Evolutionary conservation across 306 rosid species (phyloP).

Genomic region (Vigna hirtella): DNA sequence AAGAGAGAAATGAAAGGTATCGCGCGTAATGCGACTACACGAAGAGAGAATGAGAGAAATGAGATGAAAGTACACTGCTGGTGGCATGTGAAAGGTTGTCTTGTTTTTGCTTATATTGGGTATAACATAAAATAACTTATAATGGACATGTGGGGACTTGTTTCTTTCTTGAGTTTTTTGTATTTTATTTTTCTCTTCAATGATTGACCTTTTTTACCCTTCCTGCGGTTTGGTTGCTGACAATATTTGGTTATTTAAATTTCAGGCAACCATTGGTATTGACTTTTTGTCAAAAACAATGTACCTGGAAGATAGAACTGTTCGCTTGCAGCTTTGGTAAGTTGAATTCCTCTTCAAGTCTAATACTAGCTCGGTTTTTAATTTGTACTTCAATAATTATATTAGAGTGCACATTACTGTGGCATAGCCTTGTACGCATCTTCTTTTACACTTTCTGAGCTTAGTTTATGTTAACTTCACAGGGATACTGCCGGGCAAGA

Average conservation of each 20-base stretch:
- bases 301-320: constrained; percentile 99
- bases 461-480: constrained; percentile 38
- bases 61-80: neutral
- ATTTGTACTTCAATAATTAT: constrained; percentile 3
- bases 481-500: constrained; percentile 99
- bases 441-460: constrained; percentile 33
- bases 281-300: constrained; percentile 97
- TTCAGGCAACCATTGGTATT: constrained; percentile 97
- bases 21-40: neutral
- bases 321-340: constrained; percentile 99
- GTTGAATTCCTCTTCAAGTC: constrained; percentile 44
- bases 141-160: neutral
- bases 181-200: neutral
- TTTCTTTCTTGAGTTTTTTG: neutral
- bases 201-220: neutral
- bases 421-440: neutral
- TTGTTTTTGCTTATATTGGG: neutral
- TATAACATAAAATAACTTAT: constrained; percentile 8
- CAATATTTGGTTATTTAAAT: constrained; percentile 23
- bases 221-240: constrained; percentile 37
- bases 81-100: neutral
- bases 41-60: neutral
- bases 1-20: neutral
- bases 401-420: neutral
- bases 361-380: constrained; percentile 21